phyloP scores from a whole-genome alignment of 2,329 filamentous ascomycete species.

The Bimuria novae-zelandiae region DNA sequence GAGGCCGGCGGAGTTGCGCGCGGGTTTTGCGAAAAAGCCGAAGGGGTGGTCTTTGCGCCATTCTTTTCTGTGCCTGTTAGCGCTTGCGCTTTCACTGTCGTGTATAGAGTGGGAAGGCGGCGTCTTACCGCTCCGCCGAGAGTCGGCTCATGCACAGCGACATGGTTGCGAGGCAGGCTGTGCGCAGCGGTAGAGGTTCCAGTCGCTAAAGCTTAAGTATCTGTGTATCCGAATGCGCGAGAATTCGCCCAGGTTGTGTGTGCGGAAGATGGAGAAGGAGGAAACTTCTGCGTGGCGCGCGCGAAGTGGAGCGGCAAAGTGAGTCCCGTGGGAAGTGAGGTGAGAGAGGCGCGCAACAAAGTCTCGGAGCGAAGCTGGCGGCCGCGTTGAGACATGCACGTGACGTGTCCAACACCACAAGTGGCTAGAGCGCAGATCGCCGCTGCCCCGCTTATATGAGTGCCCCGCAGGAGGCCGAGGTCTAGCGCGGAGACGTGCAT shows the following conservation, averaged over 20 bases:
- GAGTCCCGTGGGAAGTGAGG: not conserved
- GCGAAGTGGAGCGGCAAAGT: not conserved
- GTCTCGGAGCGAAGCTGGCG: slow-evolving; percentile 1
- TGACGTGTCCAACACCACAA: slow-evolving; percentile 20
- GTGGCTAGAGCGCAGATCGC: slow-evolving; percentile 12
- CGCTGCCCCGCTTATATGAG: slow-evolving; percentile 23
- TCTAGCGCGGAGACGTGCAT: slow-evolving; percentile 11
- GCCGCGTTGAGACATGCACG: slow-evolving; percentile 17
- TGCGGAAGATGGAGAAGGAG: too few species aligned
- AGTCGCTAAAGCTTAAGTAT: too few species aligned
- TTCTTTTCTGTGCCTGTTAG: slow-evolving; percentile 71
- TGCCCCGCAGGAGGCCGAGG: slow-evolving; percentile 25
- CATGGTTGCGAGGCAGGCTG: slow-evolving; percentile 58
- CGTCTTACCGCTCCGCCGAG: slow-evolving; percentile 46
- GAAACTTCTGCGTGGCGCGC: not conserved
- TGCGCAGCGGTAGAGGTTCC: slow-evolving; percentile 4
- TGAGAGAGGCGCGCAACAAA: not conserved
- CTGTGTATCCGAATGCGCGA: too few species aligned
- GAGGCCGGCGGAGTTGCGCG: slow-evolving; percentile 76
- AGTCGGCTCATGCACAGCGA: slow-evolving; percentile 81
- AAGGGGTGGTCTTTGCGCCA: slow-evolving; percentile 98
- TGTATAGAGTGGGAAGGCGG: not conserved
- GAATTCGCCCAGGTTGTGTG: too few species aligned
- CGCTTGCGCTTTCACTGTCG: too few species aligned
- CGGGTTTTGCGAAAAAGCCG: slow-evolving; percentile 91